These are phyloP conservation scores for Dovyalis caffra DNA, from an alignment of 345 rosid species.

Conservation along the genomic window DNA sequence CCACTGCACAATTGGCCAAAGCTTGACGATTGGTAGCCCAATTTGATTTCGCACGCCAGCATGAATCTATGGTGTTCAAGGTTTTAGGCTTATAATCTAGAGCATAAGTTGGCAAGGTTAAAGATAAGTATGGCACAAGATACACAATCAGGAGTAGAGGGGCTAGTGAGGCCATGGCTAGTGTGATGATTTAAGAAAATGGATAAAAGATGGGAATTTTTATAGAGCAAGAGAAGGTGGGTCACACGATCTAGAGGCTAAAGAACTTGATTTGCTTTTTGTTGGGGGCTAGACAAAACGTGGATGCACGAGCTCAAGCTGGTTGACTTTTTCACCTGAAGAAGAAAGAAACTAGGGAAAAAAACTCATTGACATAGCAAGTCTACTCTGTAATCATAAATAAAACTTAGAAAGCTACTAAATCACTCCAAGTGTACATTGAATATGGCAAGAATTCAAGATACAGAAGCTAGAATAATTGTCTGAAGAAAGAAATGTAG, in stretches of 20 bases:
- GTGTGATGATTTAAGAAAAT: not conserved
- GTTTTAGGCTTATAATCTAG: not conserved
- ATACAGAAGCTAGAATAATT: not conserved
- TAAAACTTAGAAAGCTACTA: not conserved
- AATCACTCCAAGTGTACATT: not conserved
- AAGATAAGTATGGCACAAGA: not conserved
- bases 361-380: not conserved
- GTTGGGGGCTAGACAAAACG: not conserved
- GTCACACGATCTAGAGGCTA: conserved; percentile 5
- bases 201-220: not conserved
- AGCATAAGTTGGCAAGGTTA: not conserved
- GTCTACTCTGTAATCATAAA: not conserved
- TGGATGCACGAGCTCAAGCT: conserved; percentile 22
- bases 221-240: conserved; percentile 1
- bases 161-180: conserved; percentile 7
- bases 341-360: not conserved
- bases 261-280: not conserved
- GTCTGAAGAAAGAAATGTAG: too few species aligned
- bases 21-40: conserved; percentile 23
- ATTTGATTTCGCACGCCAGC: conserved; percentile 16
- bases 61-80: conserved; percentile 27
- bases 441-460: not conserved
- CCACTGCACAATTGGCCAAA: conserved; percentile 25
- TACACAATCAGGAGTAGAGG: not conserved
- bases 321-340: not conserved